A percentile compares a stretch with the other conserved stretches of the same genome.
Conservation (phyloP, 1,284 basidiomycete genomes). For the Ustilago xerochloae region DNA sequence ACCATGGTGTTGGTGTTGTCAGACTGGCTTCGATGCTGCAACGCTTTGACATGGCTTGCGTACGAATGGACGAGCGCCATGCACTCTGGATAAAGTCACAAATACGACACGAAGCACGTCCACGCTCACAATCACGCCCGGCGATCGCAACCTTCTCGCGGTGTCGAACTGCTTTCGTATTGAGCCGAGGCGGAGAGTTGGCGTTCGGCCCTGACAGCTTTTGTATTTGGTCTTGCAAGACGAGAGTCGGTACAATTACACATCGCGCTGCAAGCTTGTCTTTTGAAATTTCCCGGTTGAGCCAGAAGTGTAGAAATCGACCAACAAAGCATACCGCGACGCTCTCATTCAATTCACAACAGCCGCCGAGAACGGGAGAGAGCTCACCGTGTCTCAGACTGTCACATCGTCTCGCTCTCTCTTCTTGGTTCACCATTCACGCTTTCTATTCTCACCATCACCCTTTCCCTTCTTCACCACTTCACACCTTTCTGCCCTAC, state of each 20-base stretch:
- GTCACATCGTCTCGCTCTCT: neutral
- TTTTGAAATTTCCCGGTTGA: neutral
- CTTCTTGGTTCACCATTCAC: conserved; percentile 1
- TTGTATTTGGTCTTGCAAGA: neutral
- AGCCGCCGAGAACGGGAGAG: conserved; percentile 1
- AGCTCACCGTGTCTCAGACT: conserved; percentile 19
- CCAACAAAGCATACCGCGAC: conserved; percentile 35
- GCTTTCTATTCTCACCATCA: neutral
- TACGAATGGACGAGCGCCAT: neutral
- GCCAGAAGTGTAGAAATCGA: conserved; percentile 23
- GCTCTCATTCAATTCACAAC: conserved; percentile 16
- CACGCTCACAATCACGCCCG: conserved; percentile 11
- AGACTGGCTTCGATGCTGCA: no score
- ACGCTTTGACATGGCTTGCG: conserved; percentile 1
- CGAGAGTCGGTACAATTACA: neutral
- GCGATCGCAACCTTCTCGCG: neutral
- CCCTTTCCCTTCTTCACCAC: neutral
- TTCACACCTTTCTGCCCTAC: neutral
- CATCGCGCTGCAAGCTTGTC: neutral
- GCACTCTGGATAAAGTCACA: conserved; percentile 15
- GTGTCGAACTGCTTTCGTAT: no score
- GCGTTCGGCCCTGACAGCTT: conserved; percentile 1
- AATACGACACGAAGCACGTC: conserved; percentile 32
- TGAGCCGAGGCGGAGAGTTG: neutral
- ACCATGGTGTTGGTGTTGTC: conserved; percentile 10